A percentile compares a stretch with the other conserved stretches of the same genome.
Conservation (phyloP, 352 stramenopile genomes). For the Salisapilia sapeloensis region DNA sequence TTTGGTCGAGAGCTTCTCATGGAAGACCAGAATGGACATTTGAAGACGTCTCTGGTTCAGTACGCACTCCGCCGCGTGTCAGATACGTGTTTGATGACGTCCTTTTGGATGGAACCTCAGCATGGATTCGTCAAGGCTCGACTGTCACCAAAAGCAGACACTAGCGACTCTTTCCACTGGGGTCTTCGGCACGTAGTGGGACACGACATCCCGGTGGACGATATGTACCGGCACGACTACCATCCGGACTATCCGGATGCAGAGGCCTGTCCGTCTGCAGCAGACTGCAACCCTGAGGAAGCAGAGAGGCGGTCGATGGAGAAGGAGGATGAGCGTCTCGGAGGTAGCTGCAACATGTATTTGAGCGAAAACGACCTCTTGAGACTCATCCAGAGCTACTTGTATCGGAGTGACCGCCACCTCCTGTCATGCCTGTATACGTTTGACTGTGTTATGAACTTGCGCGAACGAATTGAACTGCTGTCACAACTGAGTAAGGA, state of each 20-base stretch:
- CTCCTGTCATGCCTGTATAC: slow-evolving; percentile 68
- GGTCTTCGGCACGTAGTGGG: slow-evolving; percentile 50
- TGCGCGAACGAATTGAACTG: slow-evolving; percentile 26
- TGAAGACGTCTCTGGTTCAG: slow-evolving; percentile 61
- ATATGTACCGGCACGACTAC: slow-evolving; percentile 1
- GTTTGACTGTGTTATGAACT: slow-evolving; percentile 54
- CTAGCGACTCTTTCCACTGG: slow-evolving; percentile 47
- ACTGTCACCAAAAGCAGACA: slow-evolving; percentile 18
- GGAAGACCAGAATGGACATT: slow-evolving; percentile 57
- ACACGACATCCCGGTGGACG: slow-evolving; percentile 39
- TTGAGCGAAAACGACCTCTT: slow-evolving; percentile 55
- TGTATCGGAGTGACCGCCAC: slow-evolving; percentile 68
- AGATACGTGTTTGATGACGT: slow-evolving; percentile 67
- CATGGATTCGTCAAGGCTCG: slow-evolving; percentile 49
- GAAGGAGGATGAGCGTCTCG: slow-evolving; percentile 19
- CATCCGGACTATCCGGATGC: slow-evolving; percentile 1
- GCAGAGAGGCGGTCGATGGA: slow-evolving; percentile 25
- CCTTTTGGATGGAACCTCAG: slow-evolving; percentile 81
- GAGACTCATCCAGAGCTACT: slow-evolving; percentile 45
- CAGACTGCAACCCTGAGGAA: slow-evolving; percentile 5
- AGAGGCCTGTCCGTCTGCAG: slow-evolving; percentile 1
- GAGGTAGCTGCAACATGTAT: slow-evolving; percentile 16
- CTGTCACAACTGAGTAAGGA: slow-evolving; percentile 15
- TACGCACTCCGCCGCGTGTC: slow-evolving; percentile 60
- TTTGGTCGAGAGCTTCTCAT: slow-evolving; percentile 73